Base-by-base conservation (phyloP, 2,329 filamentous ascomycete species). In the Daldinia eschscholtzii region DNA sequence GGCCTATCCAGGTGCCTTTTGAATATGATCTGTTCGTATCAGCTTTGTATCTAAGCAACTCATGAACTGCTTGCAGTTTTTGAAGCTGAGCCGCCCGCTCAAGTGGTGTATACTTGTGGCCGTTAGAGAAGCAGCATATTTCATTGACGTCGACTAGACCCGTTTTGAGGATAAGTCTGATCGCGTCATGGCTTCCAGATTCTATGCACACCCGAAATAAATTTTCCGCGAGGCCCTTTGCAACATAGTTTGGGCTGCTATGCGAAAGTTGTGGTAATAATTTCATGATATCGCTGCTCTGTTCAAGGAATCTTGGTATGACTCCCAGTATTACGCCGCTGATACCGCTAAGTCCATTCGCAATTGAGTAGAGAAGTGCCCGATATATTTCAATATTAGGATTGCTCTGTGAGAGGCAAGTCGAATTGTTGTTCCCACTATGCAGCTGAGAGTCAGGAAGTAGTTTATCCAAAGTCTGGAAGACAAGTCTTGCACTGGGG, bases 381-480 rank as follows among this genome's bases (percentile, higher is more conserved):
- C 48, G 48, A 10, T 15, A 53, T 1, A 53, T 53, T 35, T 53
- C 48, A 13, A 35, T n/a, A 15, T 35, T 26, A 6, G 26, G 7
- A 7, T n/a, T 35, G 4, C n/a, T 2, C 4, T 35, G 28, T 20
- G 28, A 53, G 15, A 18, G 48, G 26, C 15, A 10, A 15, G 48
- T 20, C 1, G 2, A 5, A 18, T 35, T 9, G n/a, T 13, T 20
- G 10, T 53, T 53, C 13, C 28, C 2, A 33, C 12, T 2, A 35
- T 20, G 9, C 2, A 12, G 30, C 18, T 6, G 15, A 3, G 15
- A 1, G 26, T 53, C 12, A 1, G 48, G 26, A 13, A 53, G n/a
- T 15, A 53, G 20, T 30, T 20, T 53, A n/a, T 53, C 48, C n/a
- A 53, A 53, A 18, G 28, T 53, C 15, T 13, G 48, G 9, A 53